phyloP scores from a whole-genome alignment of 176 grass and related monocot genomes.

The Triticum dicoccoides region DNA sequence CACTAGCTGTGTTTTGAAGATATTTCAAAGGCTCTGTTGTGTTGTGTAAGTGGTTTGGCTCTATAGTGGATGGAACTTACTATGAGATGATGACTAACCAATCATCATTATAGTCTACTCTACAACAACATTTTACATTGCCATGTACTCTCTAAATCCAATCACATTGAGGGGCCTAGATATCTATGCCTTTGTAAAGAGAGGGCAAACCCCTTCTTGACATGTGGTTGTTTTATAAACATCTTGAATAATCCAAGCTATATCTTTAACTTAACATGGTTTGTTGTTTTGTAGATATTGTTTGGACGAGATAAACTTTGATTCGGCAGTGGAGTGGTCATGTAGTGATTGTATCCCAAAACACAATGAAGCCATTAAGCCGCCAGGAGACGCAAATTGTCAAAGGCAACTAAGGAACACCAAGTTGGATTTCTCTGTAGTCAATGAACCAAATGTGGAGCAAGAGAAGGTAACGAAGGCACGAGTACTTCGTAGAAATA shows the following conservation, averaged over 20 bases:
- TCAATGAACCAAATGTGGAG: constrained; percentile 2
- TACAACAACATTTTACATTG: neutral
- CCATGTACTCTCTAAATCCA: neutral
- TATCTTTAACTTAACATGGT: neutral
- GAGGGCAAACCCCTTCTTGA: neutral
- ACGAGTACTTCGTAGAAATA: neutral
- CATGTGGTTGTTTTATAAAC: neutral
- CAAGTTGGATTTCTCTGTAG: neutral
- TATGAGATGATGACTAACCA: neutral
- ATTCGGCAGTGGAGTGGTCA: constrained; percentile 12
- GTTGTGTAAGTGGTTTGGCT: neutral
- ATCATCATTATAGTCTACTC: neutral
- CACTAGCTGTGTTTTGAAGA: neutral
- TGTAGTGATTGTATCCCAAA: constrained; percentile 27
- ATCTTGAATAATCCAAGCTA: neutral
- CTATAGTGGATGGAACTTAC: neutral
- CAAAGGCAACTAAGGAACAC: neutral
- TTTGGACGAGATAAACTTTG: constrained; percentile 2
- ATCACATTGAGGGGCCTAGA: neutral
- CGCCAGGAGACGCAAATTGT: neutral
- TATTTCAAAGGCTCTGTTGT: neutral
- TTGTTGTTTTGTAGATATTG: constrained; percentile 50
- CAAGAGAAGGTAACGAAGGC: neutral
- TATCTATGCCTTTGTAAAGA: neutral
- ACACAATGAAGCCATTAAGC: neutral